Evolutionary conservation across 139 green algal species (phyloP), one percentile per base, ranked within the genome.

Genomic region (Yamagishiella unicocca): DNA sequence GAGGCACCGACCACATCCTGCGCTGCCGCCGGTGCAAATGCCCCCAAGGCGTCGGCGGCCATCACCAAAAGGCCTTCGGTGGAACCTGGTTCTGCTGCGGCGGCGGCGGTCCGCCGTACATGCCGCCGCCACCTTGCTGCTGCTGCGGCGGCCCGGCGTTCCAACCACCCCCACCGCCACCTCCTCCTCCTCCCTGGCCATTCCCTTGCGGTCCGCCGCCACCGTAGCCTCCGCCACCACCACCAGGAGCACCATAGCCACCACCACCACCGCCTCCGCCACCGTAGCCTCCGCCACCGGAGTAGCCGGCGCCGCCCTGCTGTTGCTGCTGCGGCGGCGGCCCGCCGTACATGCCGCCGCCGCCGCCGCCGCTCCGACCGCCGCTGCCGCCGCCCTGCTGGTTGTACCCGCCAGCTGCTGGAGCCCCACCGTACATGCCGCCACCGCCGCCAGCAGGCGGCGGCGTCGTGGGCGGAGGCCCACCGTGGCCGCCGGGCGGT

Each of bases 241-340:
- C 74, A 46, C 27, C 24, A 6, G 19, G 19, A 7, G n/a, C 64
- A 7, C 64, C 64, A 72, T 31, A 29, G n/a, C n/a, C n/a, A 10
- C 29, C 42, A 27, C 5, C 29, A 17, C 43, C 46, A 33, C 73
- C 46, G 25, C 53, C 53, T 33, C 53, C 76, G 33, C 53, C 54
- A 29, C 54, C 35, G 37, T 83, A 83, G 21, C 45, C 76, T 24
- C 76, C 77, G 40, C 77, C 77, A 0, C 45, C 71, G 40, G 25
- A 24, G 71, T 38, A 38, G 24, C 40, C 38, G 38, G 24, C 55
- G 37, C 77, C 77, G 14, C 77, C 77, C 21, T 73, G 55, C 25
- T 84, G 72, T 40, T 55, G 73, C 45, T 81, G 73, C 73, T 64
- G 73, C 2, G 73, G 73, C 43, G 73, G 73, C 43, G 73, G 73